Evolutionary conservation across 1,139 yeast genomes (phyloP).

Genomic region (Geotrichum histeridarum): DNA sequence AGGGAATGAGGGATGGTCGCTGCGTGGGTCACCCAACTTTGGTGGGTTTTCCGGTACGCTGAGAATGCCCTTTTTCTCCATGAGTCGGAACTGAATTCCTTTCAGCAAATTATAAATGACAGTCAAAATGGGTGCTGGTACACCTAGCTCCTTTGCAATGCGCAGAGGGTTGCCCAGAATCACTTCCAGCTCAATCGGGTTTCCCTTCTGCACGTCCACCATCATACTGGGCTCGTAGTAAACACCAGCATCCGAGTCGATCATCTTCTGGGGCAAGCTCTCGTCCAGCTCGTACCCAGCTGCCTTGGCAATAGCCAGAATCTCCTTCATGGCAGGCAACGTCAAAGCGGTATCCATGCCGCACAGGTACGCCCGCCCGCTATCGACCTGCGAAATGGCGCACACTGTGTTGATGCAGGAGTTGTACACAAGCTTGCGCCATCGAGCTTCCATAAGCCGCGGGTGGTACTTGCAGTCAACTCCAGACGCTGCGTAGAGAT

Average conservation of each 20-base stretch:
- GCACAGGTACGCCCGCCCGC: constrained; percentile 53
- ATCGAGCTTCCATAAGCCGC: constrained; percentile 46
- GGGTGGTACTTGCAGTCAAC: constrained; percentile 41
- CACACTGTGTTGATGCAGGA: constrained; percentile 60
- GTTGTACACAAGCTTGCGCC: constrained; percentile 71
- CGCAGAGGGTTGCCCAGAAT: constrained; percentile 68
- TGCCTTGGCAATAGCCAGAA: constrained; percentile 53
- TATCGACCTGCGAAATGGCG: constrained; percentile 54
- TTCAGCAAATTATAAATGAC: constrained; percentile 55
- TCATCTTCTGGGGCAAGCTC: constrained; percentile 45
- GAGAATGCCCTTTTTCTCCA: constrained; percentile 50
- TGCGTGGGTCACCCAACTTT: constrained; percentile 19
- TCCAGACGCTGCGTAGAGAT: constrained; percentile 46
- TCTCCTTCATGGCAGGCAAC: constrained; percentile 61
- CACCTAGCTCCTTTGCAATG: constrained; percentile 51
- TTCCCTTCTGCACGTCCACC: constrained; percentile 63
- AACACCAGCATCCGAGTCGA: constrained; percentile 57
- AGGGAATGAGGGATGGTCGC: constrained; percentile 10
- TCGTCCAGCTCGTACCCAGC: constrained; percentile 52
- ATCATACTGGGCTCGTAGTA: constrained; percentile 71
- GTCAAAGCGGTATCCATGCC: constrained; percentile 44
- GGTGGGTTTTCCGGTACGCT: constrained; percentile 44
- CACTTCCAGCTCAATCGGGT: constrained; percentile 65
- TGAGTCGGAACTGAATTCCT: constrained; percentile 55
- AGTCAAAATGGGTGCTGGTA: constrained; percentile 55